phyloP scores from a whole-genome alignment of 495 filamentous ascomycete genomes.

The Ascodesmis nigricans region DNA sequence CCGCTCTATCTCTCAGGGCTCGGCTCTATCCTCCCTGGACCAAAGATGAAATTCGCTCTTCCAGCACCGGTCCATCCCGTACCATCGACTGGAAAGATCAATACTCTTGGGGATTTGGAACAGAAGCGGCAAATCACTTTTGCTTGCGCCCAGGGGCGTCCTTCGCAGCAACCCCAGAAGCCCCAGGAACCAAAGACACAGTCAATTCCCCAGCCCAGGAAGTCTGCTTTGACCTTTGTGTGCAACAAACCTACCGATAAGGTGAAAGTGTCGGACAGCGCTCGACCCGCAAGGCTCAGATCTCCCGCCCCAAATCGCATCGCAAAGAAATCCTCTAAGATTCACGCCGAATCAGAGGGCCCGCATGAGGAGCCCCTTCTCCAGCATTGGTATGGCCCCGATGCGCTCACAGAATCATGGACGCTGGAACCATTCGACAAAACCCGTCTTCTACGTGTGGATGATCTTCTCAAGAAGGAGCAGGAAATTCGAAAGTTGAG shows the following conservation, averaged over 20 bases:
- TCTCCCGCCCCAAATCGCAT: too few relatives aligned
- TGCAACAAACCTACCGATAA: too few relatives aligned
- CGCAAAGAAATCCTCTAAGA: too few relatives aligned
- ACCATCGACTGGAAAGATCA: too few relatives aligned
- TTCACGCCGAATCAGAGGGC: too few relatives aligned
- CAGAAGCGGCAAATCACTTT: constrained; percentile 83
- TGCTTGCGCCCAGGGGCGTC: constrained; percentile 36
- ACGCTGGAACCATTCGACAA: constrained; percentile 19
- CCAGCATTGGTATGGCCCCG: constrained; percentile 8
- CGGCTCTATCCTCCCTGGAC: constrained; percentile 8
- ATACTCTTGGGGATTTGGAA: constrained; percentile 36
- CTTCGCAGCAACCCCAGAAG: not conserved
- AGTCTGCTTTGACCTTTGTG: constrained; percentile 19
- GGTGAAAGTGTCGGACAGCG: too few relatives aligned
- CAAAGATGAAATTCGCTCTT: constrained; percentile 10
- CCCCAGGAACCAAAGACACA: constrained; percentile 1
- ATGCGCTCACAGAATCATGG: constrained; percentile 20
- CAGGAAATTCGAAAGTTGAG: constrained; percentile 65
- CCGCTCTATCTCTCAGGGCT: constrained; percentile 17
- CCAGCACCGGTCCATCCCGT: too few relatives aligned
- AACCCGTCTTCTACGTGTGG: constrained; percentile 26
- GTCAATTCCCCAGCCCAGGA: constrained; percentile 6
- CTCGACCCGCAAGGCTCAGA: too few relatives aligned
- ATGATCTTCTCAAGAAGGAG: constrained; percentile 78
- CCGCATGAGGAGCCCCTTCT: too few relatives aligned